Conservation (phyloP, 441 rosid genomes). For the Aquilaria agallochum region DNA sequence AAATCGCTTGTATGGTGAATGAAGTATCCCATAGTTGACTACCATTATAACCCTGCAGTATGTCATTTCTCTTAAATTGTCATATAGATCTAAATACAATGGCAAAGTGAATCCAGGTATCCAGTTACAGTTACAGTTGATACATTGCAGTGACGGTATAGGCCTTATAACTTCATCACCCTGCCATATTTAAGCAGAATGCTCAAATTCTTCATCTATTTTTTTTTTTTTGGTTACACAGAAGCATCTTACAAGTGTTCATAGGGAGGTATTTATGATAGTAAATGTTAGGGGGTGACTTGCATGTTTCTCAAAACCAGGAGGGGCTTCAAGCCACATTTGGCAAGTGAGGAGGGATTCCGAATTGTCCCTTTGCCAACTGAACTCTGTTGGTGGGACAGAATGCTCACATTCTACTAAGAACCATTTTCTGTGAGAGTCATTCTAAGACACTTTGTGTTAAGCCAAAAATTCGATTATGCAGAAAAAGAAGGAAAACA, state of each 20-base stretch:
- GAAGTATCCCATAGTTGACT: slow-evolving; percentile 96
- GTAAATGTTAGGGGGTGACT: too few relatives aligned
- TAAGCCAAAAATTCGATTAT: background rate
- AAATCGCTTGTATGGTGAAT: slow-evolving; percentile 82
- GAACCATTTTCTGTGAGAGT: background rate
- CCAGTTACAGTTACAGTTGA: slow-evolving; percentile 1
- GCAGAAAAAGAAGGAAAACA: slow-evolving; percentile 1
- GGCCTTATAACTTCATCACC: too few relatives aligned
- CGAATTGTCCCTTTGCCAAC: too few relatives aligned
- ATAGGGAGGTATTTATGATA: too few relatives aligned
- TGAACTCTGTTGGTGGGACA: too few relatives aligned
- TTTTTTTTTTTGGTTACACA: background rate
- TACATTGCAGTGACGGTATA: background rate
- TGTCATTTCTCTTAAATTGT: background rate
- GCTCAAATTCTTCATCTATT: too few relatives aligned
- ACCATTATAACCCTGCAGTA: slow-evolving; percentile 89
- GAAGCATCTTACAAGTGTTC: background rate
- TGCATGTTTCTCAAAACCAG: too few relatives aligned
- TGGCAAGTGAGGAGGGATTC: too few relatives aligned
- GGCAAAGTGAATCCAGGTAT: slow-evolving; percentile 2
- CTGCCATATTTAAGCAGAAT: too few relatives aligned
- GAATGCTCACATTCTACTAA: background rate
- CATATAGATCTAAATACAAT: background rate
- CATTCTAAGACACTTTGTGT: background rate
- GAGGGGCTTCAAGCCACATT: too few relatives aligned